Evolutionary conservation across 2,329 filamentous ascomycete species (phyloP), one percentile per base, ranked within the genome.

Genomic region (Pseudogymnoascus sp.): DNA sequence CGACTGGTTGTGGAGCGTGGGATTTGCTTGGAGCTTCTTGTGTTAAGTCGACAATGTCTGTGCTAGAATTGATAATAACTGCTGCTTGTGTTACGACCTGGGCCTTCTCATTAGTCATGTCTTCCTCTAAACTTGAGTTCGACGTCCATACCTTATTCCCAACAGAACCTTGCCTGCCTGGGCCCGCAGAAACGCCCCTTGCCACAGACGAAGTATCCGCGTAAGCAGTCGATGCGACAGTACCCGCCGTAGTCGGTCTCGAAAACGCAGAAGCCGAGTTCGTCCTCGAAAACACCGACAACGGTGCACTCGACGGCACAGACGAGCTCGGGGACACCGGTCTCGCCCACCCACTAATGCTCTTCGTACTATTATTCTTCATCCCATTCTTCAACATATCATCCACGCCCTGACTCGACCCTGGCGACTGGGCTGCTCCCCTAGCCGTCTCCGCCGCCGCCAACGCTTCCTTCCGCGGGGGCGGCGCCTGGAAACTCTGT

Each of bases 1-100:
- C 84, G 8, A 89, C 37, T 1, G 61, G 61, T 31, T 40, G 40
- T 21, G 60, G 37, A 8, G 38, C 16, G 16, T 44, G 37, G 0
- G 60, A 53, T 31, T 62, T 62, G 18, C 38, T 31, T 31, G 60
- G 60, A 25, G 60, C 38, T 62, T 53, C 60, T 23, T 59, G n/a
- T 0, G 37, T 62, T 18, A 60, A 25, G 33, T 60, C 59, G 33
- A 60, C 59, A 7, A 60, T 28, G 33, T 60, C 33, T 12, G 59
- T 11, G 7, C 23, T 12, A 1, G 37, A 4, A 60, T 38, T 40
- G 18, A 60, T 60, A 23, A 60, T 33, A 12, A 23, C 37, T 60
- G 37, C 33, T 53, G 47, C n/a, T 14, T 53, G 31, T 16, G 25
- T 31, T 6, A 53, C n/a, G 10, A 53, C 47, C 47, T 53, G 25